Evolutionary conservation across 306 rosid species (phyloP).

Genomic region (Cyclanthera cordifolia): DNA sequence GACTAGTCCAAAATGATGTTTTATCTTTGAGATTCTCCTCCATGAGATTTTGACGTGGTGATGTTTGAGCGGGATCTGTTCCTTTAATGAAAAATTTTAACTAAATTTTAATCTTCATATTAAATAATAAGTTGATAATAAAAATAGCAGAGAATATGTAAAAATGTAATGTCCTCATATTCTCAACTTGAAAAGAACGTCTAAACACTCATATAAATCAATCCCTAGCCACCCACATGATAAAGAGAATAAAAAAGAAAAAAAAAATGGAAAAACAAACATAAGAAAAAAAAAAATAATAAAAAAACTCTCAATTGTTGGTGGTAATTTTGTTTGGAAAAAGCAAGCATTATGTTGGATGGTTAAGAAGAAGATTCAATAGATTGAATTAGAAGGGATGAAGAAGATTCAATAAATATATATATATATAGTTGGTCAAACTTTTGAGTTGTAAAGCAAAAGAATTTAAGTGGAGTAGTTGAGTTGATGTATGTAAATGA

Average conservation of each 20-base stretch:
- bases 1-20: too few species aligned
- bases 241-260: not conserved
- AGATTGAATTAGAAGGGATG: not conserved
- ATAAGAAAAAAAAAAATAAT: too few species aligned
- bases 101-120: too few species aligned
- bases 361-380: not conserved
- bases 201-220: not conserved
- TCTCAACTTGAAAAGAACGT: too few species aligned
- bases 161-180: too few species aligned
- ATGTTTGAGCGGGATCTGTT: too few species aligned
- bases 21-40: too few species aligned
- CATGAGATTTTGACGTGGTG: too few species aligned
- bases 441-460: not conserved
- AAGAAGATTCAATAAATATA: not conserved
- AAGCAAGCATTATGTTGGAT: not conserved
- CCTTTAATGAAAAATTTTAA: too few species aligned
- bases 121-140: too few species aligned
- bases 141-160: too few species aligned
- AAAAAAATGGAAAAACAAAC: not conserved
- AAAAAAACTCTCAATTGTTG: not conserved
- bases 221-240: not conserved
- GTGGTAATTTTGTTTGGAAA: not conserved
- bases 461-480: not conserved
- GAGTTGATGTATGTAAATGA: not conserved
- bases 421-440: not conserved